A percentile compares a stretch with the other conserved stretches of the same genome.
These are phyloP conservation scores for Penicillium simplicissimum DNA, from an alignment of 495 filamentous ascomycete genomes.

Conservation along the genomic window DNA sequence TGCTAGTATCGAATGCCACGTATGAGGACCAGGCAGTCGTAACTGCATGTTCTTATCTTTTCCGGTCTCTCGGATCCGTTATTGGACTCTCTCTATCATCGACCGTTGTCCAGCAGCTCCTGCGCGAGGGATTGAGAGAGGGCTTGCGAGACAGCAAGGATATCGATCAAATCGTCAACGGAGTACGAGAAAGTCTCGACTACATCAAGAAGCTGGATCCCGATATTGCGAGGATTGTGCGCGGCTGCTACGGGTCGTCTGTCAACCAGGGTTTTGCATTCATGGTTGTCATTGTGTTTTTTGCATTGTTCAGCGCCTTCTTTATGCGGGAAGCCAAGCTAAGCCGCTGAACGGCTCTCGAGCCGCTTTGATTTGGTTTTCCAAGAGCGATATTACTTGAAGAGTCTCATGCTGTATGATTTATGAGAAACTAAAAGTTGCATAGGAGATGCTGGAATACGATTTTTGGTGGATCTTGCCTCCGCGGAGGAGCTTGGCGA, in stretches of 20 bases:
- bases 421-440: not conserved
- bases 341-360: constrained; percentile 23
- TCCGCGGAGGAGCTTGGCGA: not conserved
- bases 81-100: constrained; percentile 70
- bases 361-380: not conserved
- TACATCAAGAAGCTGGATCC: constrained; percentile 70
- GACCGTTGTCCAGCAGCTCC: constrained; percentile 70
- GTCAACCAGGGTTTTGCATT: constrained; percentile 51
- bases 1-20: constrained; percentile 66
- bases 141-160: constrained; percentile 57
- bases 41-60: constrained; percentile 84
- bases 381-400: not conserved
- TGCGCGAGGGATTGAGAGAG: constrained; percentile 58
- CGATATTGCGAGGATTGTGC: constrained; percentile 59
- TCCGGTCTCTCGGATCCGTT: constrained; percentile 79
- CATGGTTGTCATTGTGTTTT: constrained; percentile 44
- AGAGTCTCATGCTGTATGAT: not conserved
- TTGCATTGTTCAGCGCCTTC: constrained; percentile 47
- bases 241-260: constrained; percentile 63
- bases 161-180: constrained; percentile 67
- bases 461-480: not conserved
- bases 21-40: constrained; percentile 72
- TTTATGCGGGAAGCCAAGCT: constrained; percentile 48
- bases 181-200: constrained; percentile 72
- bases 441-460: not conserved